Evolutionary conservation across 2,329 filamentous ascomycete genomes (phyloP).

Genomic region (Talaromyces sp.): DNA sequence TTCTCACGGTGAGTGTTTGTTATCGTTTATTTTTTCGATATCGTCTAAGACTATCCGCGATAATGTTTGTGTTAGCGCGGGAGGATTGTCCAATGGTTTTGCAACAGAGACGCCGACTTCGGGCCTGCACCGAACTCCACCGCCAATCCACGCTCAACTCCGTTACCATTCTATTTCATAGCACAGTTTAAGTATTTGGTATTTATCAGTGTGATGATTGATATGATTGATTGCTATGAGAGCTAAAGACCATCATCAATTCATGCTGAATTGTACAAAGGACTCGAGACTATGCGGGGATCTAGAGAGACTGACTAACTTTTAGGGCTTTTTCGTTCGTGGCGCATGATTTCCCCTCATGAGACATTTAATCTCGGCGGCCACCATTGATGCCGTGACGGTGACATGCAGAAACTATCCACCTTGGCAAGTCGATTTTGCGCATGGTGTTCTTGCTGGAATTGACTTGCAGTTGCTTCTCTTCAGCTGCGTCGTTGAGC

Average conservation of each 20-base stretch:
- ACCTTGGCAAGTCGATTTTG: not conserved
- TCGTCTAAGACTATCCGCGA: not conserved
- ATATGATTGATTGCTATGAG: too few species aligned
- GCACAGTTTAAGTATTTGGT: too few species aligned
- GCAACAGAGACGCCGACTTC: not conserved
- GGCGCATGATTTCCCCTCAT: conserved; percentile 3
- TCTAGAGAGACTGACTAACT: not conserved
- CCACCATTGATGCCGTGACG: not conserved
- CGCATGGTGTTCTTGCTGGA: not conserved
- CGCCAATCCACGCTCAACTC: not conserved
- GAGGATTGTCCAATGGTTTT: not conserved
- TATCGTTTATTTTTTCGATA: not conserved
- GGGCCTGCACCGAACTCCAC: not conserved
- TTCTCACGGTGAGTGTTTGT: not conserved
- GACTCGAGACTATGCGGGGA: too few species aligned
- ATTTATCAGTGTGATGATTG: too few species aligned
- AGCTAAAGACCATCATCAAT: too few species aligned
- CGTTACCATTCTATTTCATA: not conserved
- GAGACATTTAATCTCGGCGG: not conserved
- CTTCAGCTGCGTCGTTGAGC: not conserved
- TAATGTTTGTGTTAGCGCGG: conserved; percentile 3
- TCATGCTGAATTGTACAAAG: too few species aligned
- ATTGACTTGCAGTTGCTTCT: not conserved
- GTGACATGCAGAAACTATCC: conserved; percentile 1
- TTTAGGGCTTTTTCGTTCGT: not conserved